Percentiles rank a stretch among this genome's conserved stretches.
These are phyloP conservation scores for Aspergillus cavernicola DNA, from an alignment of 495 filamentous ascomycete genomes.

Conservation along the genomic window DNA sequence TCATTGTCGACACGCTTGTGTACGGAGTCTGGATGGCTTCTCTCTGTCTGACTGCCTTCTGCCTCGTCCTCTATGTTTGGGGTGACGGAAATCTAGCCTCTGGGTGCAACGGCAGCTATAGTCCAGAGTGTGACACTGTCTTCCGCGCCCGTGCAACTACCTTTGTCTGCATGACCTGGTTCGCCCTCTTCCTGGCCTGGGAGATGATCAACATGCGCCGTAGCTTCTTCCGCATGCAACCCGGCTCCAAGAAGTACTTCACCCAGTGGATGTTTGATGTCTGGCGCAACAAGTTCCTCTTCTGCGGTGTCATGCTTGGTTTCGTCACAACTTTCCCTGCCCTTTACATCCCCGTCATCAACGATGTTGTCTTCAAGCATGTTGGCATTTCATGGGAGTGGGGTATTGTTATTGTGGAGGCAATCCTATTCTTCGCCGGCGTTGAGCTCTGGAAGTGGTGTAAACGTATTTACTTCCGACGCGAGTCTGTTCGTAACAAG, in stretches of 20 bases:
- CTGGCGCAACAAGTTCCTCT: constrained; percentile 70
- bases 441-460: constrained; percentile 65
- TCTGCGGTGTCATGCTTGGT: constrained; percentile 63
- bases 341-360: constrained; percentile 69
- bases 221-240: constrained; percentile 65
- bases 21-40: constrained; percentile 70
- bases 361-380: constrained; percentile 66
- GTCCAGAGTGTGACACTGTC: constrained; percentile 56
- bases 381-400: constrained; percentile 70
- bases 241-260: constrained; percentile 46
- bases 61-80: constrained; percentile 62
- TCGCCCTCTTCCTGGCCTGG: constrained; percentile 70
- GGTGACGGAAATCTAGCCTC: constrained; percentile 60
- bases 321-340: constrained; percentile 70
- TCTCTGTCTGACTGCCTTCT: constrained; percentile 63
- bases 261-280: constrained; percentile 59
- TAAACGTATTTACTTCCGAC: constrained; percentile 54
- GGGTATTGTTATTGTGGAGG: constrained; percentile 58
- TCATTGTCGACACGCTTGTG: constrained; percentile 63
- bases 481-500: constrained; percentile 20
- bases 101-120: constrained; percentile 60
- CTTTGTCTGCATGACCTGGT: constrained; percentile 72
- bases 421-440: constrained; percentile 58
- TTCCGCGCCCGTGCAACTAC: constrained; percentile 70
- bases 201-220: constrained; percentile 67